Base-by-base conservation (phyloP, 2,329 filamentous ascomycete species). In the Cordyceps javanica region DNA sequence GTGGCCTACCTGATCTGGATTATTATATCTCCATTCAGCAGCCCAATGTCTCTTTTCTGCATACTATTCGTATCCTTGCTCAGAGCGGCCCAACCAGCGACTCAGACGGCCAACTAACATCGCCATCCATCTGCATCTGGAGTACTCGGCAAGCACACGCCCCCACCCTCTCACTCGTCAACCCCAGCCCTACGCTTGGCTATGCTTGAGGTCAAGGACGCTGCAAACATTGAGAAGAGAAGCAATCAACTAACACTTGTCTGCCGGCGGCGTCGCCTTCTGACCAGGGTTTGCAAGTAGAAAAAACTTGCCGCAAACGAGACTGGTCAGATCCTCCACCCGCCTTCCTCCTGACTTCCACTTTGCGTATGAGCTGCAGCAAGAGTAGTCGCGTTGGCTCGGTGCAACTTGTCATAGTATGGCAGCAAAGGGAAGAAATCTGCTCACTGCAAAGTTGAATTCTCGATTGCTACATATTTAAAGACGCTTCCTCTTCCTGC, bases 381-480 rank as follows among this genome's bases (percentile, higher is more conserved):
- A 34, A 30, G 54, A n/a, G 42, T 26, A 41, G 44, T 56, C n/a
- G 54, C 54, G 54, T 56, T 56, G 54, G 44, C 34, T 56, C 54
- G 44, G 26, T 48, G 5, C 44, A 42, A 28, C 25, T 49, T 34
- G 44, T 49, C 34, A 56, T 32, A 42, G 34, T 56, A 56, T 56
- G 54, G 54, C 42, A 46, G 49, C 34, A 25, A 49, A 32, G 14
- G 10, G 13, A 9, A 41, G 42, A 23, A 42, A 32, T 13, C 32
- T 56, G 7, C n/a, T 32, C 30, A 46, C 19, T 23, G 11, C n/a
- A 30, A 41, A 36, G n/a, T 16, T 34, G n/a, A n/a, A 25, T 25
- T n/a, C 23, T 48, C 54, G 9, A 42, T 26, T 42, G 42, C 6
- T 19, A 41, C n/a, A 28, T 56, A 56, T 42, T 49, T 56, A 56